These are phyloP conservation scores for Craspedostauros australis DNA, from an alignment of 108 stramenopile genomes.

Conservation along the genomic window DNA sequence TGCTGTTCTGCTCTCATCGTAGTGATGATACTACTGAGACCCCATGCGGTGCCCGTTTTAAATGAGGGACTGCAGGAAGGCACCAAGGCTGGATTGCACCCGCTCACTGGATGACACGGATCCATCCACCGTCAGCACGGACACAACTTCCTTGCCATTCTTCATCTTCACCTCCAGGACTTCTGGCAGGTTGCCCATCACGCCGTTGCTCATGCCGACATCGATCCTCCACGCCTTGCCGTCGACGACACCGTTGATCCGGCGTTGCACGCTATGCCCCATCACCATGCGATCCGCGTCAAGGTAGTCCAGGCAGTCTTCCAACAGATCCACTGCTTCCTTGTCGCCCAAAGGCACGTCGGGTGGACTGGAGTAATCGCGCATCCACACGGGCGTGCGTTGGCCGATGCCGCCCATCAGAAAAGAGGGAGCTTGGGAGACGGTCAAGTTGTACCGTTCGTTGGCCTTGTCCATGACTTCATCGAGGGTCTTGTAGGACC, in stretches of 20 bases:
- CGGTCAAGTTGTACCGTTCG: conserved; percentile 14
- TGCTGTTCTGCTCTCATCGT: too few species aligned
- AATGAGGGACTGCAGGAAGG: too few species aligned
- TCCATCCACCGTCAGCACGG: conserved; percentile 13
- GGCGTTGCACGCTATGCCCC: conserved; percentile 72
- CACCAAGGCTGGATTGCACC: too few species aligned
- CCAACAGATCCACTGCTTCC: conserved; percentile 13
- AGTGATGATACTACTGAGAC: too few species aligned
- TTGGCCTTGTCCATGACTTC: conserved; percentile 6
- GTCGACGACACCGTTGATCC: conserved; percentile 57
- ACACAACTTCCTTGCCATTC: conserved; percentile 14
- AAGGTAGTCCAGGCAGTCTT: conserved; percentile 3
- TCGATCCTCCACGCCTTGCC: conserved; percentile 76
- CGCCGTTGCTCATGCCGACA: conserved; percentile 54
- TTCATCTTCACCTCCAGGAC: conserved; percentile 53
- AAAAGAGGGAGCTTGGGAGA: conserved; percentile 57
- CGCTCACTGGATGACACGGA: background rate
- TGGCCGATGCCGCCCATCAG: conserved; percentile 51
- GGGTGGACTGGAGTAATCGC: conserved; percentile 57
- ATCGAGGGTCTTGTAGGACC: conserved; percentile 1
- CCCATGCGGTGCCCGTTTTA: too few species aligned
- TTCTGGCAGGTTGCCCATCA: conserved; percentile 60
- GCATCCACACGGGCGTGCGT: conserved; percentile 68
- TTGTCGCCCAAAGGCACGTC: conserved; percentile 39
- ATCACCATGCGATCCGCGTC: conserved; percentile 67